Percentiles rank a stretch among this genome's conserved stretches.
phyloP scores from a whole-genome alignment of 257 asterid genomes.

The Solanum neorickii region DNA sequence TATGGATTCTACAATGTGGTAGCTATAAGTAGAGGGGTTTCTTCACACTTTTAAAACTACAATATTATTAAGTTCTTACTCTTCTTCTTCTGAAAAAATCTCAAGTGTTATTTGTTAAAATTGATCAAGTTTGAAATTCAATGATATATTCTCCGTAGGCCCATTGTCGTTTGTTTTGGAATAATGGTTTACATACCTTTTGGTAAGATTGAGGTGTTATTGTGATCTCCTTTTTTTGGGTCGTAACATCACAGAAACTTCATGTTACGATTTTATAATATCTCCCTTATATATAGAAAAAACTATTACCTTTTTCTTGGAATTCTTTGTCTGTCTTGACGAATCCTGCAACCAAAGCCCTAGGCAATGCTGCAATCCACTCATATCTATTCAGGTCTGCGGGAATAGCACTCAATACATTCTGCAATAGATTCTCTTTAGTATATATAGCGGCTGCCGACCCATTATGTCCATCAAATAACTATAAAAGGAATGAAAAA shows the following conservation, averaged over 20 bases:
- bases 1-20: no score
- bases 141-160: no score
- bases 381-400: conserved; percentile 59
- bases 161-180: no score
- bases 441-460: conserved; percentile 69
- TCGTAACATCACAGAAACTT: neutral
- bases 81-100: no score
- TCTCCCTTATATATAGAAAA: neutral
- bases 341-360: conserved; percentile 80
- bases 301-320: conserved; percentile 44
- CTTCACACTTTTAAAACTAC: no score
- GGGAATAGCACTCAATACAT: conserved; percentile 60
- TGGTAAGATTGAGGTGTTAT: neutral
- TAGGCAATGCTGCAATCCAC: conserved; percentile 62
- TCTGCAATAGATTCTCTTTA: conserved; percentile 60
- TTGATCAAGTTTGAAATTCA: no score
- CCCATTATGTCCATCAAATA: conserved; percentile 83
- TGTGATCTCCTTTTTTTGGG: neutral
- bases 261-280: neutral
- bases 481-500: conserved; percentile 16
- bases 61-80: no score
- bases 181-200: neutral
- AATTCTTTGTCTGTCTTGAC: conserved; percentile 75
- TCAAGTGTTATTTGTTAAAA: no score
- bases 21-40: no score